A percentile compares a stretch with the other conserved stretches of the same genome.
Evolutionary conservation across 2,329 filamentous ascomycete species (phyloP).

Genomic region (Incumbomyces delicatus): DNA sequence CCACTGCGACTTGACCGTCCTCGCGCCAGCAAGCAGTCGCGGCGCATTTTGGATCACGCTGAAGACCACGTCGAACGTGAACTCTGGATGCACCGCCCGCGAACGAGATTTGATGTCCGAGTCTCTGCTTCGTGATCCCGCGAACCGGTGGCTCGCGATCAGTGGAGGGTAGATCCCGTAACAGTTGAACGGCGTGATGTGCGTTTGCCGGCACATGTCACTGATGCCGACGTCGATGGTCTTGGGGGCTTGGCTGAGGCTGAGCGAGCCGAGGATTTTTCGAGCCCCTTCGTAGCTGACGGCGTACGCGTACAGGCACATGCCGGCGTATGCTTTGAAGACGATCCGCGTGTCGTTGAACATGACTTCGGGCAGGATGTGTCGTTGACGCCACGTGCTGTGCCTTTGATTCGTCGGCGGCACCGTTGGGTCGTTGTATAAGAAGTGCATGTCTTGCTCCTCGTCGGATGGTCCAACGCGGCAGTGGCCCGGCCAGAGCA

Average conservation of each 20-base stretch:
- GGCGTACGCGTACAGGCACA: conserved; percentile 32
- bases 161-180: neutral
- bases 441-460: conserved; percentile 21
- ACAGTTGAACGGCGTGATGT: neutral
- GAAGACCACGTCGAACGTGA: conserved; percentile 7
- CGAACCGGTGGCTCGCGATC: neutral
- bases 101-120: neutral
- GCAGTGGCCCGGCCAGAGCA: conserved; percentile 44
- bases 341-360: conserved; percentile 30
- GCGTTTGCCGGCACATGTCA: conserved; percentile 24
- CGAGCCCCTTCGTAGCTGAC: conserved; percentile 29
- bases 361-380: conserved; percentile 13
- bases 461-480: conserved; percentile 20
- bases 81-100: conserved; percentile 18
- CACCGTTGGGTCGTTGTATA: conserved; percentile 24
- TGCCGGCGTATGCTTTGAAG: conserved; percentile 24
- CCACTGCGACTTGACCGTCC: conserved; percentile 1
- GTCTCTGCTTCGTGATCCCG: neutral
- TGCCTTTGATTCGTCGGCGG: conserved; percentile 14
- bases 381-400: conserved; percentile 11
- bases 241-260: conserved; percentile 20
- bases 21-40: neutral
- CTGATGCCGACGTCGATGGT: conserved; percentile 37
- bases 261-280: conserved; percentile 28
- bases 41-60: conserved; percentile 1